Conservation (phyloP, 306 rosid genomes). For the Quercus cerris region DNA sequence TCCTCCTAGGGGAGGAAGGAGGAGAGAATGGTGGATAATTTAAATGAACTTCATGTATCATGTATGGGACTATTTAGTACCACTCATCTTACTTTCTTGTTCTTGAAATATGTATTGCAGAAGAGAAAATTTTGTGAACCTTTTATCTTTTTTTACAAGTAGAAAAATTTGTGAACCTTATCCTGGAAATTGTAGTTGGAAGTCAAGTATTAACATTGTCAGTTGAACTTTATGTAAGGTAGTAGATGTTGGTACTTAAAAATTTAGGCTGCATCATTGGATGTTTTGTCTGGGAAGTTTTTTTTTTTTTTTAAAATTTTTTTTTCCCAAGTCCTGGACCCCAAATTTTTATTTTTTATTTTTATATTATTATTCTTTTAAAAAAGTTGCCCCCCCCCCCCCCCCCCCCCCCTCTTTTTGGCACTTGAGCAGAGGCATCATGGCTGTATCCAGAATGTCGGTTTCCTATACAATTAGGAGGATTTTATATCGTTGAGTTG, state of each 20-base stretch:
- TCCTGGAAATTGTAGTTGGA: not conserved
- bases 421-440: not conserved
- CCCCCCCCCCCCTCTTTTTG: not conserved
- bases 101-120: not conserved
- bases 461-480: not conserved
- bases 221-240: not conserved
- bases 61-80: not conserved
- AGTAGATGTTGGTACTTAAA: not conserved
- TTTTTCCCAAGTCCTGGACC: not conserved
- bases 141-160: too few relatives aligned
- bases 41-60: not conserved
- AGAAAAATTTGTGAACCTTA: not conserved
- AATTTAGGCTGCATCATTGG: not conserved
- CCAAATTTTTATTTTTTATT: not conserved
- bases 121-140: not conserved
- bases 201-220: conserved; percentile 1
- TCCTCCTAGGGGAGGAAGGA: too few relatives aligned
- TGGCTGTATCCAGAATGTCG: not conserved
- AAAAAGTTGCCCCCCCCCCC: not conserved
- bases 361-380: not conserved
- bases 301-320: too few relatives aligned
- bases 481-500: not conserved
- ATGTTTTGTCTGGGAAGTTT: not conserved
- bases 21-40: not conserved
- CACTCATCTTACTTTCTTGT: not conserved